A percentile compares a stretch with the other conserved stretches of the same genome.
These are phyloP conservation scores for Kuraishia hungarica DNA, from an alignment of 805 yeast genomes.

Conservation along the genomic window DNA sequence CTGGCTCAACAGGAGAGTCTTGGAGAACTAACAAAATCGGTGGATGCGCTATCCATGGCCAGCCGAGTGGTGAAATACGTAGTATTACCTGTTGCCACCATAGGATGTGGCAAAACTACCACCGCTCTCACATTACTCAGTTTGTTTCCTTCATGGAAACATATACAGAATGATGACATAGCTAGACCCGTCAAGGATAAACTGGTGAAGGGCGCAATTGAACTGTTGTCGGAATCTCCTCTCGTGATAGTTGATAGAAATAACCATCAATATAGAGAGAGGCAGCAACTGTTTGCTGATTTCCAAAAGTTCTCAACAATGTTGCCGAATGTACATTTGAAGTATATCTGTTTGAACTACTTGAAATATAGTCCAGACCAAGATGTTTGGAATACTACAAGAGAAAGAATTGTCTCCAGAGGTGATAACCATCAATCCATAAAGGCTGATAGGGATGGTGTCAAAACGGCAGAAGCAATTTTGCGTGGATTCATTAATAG, in stretches of 20 bases:
- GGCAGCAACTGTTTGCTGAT: constrained; percentile 55
- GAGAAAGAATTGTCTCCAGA: constrained; percentile 49
- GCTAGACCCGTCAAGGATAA: constrained; percentile 36
- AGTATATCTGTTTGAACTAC: constrained; percentile 65
- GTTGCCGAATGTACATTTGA: constrained; percentile 37
- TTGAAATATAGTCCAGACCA: constrained; percentile 24
- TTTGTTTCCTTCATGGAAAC: constrained; percentile 58
- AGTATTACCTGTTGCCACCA: constrained; percentile 76
- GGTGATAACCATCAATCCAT: constrained; percentile 91
- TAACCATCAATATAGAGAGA: constrained; percentile 65
- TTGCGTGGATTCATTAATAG: constrained; percentile 68
- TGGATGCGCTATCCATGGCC: constrained; percentile 15
- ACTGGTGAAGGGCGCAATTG: constrained; percentile 39
- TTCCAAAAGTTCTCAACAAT: constrained; percentile 32
- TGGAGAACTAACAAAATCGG: constrained; percentile 20
- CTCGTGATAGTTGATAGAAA: constrained; percentile 77
- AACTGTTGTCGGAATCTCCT: constrained; percentile 27
- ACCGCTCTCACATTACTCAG: constrained; percentile 49
- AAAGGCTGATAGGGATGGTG: constrained; percentile 38
- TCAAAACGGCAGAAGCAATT: constrained; percentile 43
- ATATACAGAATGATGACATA: constrained; percentile 77
- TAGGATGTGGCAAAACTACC: constrained; percentile 95
- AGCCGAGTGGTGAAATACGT: constrained; percentile 43
- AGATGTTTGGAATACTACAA: constrained; percentile 43
- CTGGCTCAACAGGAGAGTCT: constrained; percentile 35